These are phyloP conservation scores for Gomphus sp. DNA, from an alignment of 1,284 basidiomycete genomes.

Conservation along the genomic window DNA sequence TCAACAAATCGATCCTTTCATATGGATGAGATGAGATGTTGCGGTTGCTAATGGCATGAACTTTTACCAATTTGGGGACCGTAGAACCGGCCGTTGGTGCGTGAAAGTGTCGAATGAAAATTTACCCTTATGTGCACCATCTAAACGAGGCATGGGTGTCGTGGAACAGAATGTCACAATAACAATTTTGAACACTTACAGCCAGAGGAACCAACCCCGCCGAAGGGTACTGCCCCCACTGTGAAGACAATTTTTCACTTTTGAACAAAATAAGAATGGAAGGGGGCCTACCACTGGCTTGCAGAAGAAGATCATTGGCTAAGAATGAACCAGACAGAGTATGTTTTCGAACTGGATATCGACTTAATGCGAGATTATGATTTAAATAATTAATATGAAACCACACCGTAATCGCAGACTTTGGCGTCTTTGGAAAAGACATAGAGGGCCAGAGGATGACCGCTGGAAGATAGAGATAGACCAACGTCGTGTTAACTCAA, in stretches of 20 bases:
- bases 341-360: constrained; percentile 31
- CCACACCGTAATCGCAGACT: constrained; percentile 20
- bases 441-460: constrained; percentile 42
- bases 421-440: constrained; percentile 35
- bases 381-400: background rate
- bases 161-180: background rate
- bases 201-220: constrained; percentile 39
- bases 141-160: constrained; percentile 16
- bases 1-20: constrained; percentile 21
- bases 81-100: constrained; percentile 32
- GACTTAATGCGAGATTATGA: background rate
- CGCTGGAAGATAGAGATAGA: constrained; percentile 21
- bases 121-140: constrained; percentile 37
- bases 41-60: constrained; percentile 5
- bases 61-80: constrained; percentile 29
- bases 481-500: background rate
- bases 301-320: constrained; percentile 45
- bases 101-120: constrained; percentile 38
- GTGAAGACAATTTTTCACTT: background rate
- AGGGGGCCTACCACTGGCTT: constrained; percentile 30
- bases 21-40: background rate
- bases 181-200: constrained; percentile 22
- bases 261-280: background rate
- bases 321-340: constrained; percentile 42
- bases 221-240: constrained; percentile 38